These are phyloP conservation scores for Heterobasidion annosum DNA, from an alignment of 1,284 basidiomycete genomes.

Conservation along the genomic window DNA sequence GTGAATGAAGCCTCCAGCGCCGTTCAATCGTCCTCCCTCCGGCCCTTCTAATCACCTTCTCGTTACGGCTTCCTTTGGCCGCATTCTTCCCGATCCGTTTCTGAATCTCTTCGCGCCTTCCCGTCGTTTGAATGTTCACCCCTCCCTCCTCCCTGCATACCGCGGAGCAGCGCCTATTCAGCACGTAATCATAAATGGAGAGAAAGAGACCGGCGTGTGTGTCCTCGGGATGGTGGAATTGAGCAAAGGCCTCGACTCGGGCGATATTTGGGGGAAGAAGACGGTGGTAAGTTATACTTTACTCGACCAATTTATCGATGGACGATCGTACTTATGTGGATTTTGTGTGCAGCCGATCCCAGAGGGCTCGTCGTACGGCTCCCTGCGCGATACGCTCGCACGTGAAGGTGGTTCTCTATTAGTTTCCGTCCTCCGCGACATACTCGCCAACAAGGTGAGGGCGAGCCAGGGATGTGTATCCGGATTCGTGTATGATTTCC, in stretches of 20 bases:
- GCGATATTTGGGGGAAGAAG: constrained; percentile 43
- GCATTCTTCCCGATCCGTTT: constrained; percentile 66
- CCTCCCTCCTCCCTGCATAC: constrained; percentile 83
- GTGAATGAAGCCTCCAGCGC: constrained; percentile 31
- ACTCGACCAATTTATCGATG: not conserved
- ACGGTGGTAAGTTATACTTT: constrained; percentile 28
- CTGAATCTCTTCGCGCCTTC: constrained; percentile 56
- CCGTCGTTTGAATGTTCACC: constrained; percentile 85
- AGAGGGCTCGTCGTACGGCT: constrained; percentile 37
- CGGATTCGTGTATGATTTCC: not conserved
- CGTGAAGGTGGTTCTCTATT: constrained; percentile 62
- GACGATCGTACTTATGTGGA: not conserved
- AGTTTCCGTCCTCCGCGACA: constrained; percentile 58
- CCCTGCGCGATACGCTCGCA: constrained; percentile 56
- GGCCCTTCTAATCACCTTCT: constrained; percentile 48
- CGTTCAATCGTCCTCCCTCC: constrained; percentile 26
- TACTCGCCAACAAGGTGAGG: constrained; percentile 46
- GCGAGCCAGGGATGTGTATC: not conserved
- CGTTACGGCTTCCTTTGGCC: constrained; percentile 89
- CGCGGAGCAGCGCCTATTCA: constrained; percentile 93
- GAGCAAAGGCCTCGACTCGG: constrained; percentile 53
- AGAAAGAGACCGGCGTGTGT: constrained; percentile 58
- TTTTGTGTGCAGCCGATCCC: constrained; percentile 35
- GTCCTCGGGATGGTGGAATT: constrained; percentile 55
- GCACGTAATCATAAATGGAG: constrained; percentile 64